Evolutionary conservation across 148 eudicot genomes (phyloP).

Genomic region (Vaccinium macrocarpon): DNA sequence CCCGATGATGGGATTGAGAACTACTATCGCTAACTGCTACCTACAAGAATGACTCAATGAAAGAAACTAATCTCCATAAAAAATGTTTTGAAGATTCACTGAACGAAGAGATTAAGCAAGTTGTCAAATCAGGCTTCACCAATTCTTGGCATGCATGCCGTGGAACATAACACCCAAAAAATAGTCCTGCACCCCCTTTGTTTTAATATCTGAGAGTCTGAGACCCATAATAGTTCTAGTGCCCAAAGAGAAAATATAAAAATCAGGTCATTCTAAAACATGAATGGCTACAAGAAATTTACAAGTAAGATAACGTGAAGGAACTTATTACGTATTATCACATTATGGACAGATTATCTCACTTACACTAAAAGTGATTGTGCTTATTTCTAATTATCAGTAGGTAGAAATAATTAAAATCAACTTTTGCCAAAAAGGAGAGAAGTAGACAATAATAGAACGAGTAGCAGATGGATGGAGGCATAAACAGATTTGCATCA

Average conservation of each 20-base stretch:
- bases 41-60: neutral
- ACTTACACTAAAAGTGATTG: neutral
- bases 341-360: too few relatives aligned
- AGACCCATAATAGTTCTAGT: neutral
- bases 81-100: neutral
- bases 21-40: neutral
- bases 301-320: neutral
- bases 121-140: neutral
- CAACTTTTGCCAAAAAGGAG: neutral
- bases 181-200: neutral
- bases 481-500: neutral
- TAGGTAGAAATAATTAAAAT: neutral
- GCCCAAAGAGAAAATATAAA: constrained; percentile 7
- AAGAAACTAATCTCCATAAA: neutral
- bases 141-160: neutral
- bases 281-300: neutral
- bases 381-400: neutral
- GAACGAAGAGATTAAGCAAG: neutral
- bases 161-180: neutral
- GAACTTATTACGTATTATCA: neutral
- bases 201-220: neutral
- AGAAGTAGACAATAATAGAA: neutral
- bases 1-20: neutral
- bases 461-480: neutral
- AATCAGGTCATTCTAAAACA: neutral